Evolutionary conservation across 768 basidiomycete genomes (phyloP), one percentile per base, ranked within the genome.

Genomic region (Termitomyces sp.): DNA sequence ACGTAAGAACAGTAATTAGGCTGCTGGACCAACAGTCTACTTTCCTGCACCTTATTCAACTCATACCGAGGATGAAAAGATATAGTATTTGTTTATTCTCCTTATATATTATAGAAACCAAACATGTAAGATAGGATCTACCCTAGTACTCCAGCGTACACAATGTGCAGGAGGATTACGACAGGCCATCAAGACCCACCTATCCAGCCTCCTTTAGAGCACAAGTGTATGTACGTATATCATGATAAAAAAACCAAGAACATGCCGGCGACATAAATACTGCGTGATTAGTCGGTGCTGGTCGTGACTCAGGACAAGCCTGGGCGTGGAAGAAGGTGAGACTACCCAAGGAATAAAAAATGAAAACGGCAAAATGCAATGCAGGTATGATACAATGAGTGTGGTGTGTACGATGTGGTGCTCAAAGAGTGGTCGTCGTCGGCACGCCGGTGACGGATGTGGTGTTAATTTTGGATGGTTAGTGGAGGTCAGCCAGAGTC

Each of bases 11-110:
- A 7, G 28, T 28, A 3, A 28, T 1, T 28, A 7, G 28, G 28
- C 28, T 28, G 28, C 28, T 8, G 12, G 3, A 34, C 34, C 30
- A 32, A 32, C 30, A 32, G 9, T 2, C 30, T 32, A 9, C 30
- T 32, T 32, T 32, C 30, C 30, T 14, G 12, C n/a, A n/a, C n/a
- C n/a, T n/a, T n/a, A n/a, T 2, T 35, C 16, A 39, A 7, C 9
- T 41, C n/a, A 19, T 5, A 42, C n/a, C 59, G 68, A 68, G 65
- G 44, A 62, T 16, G 69, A 72, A 61, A 55, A 66, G 57, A 63
- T 57, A 19, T n/a, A 34, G 30, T 1, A 12, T 12, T 1, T 46
- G 43, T 34, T 17, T 37, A 46, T 30, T 45, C 25, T 44, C 17
- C 1, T 12, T 47, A 11, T 10, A 32, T 37, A 44, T 1, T 34